phyloP scores from a whole-genome alignment of 2,329 filamentous ascomycete genomes.

The Pochonia chlamydosporia region DNA sequence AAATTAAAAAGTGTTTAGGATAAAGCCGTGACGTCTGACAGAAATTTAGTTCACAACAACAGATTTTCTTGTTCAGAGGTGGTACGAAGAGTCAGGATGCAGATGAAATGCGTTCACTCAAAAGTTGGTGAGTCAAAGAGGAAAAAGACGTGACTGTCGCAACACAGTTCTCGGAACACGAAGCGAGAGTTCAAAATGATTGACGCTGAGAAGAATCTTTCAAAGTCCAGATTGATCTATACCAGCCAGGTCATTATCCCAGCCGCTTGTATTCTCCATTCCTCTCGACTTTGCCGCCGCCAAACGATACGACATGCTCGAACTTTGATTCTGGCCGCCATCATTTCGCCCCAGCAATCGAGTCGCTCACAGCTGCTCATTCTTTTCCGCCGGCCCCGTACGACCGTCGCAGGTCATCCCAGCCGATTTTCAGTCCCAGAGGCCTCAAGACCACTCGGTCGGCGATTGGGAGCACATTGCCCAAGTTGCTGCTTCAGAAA shows the following conservation, averaged over 20 bases:
- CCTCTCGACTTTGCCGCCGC: no score
- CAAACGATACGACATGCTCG: no score
- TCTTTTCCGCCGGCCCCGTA: background rate
- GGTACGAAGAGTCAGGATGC: background rate
- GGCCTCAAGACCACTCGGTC: background rate
- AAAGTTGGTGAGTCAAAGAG: background rate
- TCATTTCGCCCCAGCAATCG: background rate
- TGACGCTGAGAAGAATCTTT: no score
- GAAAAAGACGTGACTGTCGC: background rate
- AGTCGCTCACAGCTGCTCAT: background rate
- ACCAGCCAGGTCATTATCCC: no score
- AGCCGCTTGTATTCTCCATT: no score
- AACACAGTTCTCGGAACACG: background rate
- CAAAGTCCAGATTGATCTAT: no score
- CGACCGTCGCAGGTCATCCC: background rate
- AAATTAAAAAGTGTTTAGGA: no score
- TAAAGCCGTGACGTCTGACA: background rate
- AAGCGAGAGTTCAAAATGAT: no score
- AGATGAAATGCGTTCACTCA: background rate
- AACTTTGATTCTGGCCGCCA: background rate
- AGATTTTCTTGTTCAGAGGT: background rate
- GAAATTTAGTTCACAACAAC: background rate
- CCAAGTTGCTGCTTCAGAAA: background rate
- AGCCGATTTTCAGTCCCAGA: background rate
- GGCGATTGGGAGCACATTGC: background rate